Evolutionary conservation across 768 basidiomycete genomes (phyloP), one percentile per base, ranked within the genome.

Genomic region (Chalciporus chontae): DNA sequence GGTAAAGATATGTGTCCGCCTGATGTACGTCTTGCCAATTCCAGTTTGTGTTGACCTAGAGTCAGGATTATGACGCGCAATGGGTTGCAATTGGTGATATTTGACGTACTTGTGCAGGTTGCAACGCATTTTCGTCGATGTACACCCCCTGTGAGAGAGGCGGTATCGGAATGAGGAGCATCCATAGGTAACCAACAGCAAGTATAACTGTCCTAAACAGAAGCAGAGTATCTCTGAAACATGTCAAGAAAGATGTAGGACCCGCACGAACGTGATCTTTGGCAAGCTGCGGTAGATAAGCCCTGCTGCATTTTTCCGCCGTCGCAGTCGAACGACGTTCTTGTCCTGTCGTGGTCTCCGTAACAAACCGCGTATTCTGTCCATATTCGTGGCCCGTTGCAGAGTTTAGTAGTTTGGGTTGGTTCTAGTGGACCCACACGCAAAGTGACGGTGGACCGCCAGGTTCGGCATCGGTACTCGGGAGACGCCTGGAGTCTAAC

Each of bases 61-160:
- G 21, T 40, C 14, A 40, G 31, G 42, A 15, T 67, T n/a, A 54
- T 45, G 32, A 17, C 3, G 23, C 3, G 24, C 8, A 9, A 14
- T 23, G n/a, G 4, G 0, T n/a, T 24, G 10, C 0, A 21, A 21
- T 39, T 18, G 39, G 50, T 8, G 29, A 36, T 9, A 53, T 46
- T 59, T 15, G 5, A 36, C 62, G 43, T 58, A 94, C 94, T 74
- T 95, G 93, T 5, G 80, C 85, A 9, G 96, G 94, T 61, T 94
- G 91, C 17, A 99, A 70, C 1, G 96, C 95, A 66, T 98, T 96
- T 71, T 99, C 96, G 65, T 95, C 93, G 43, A 95, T 87, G 64
- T 92, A 95, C 8, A 84, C 89, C 8, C 71, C 66, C 54, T 81
- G 77, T 15, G 82, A 84, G 5, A 94, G 73, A 1, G 70, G 70